Percentiles rank a stretch among this genome's conserved stretches.
These are phyloP conservation scores for Madurella mycetomatis DNA, from an alignment of 2,329 filamentous ascomycete species.

Conservation along the genomic window DNA sequence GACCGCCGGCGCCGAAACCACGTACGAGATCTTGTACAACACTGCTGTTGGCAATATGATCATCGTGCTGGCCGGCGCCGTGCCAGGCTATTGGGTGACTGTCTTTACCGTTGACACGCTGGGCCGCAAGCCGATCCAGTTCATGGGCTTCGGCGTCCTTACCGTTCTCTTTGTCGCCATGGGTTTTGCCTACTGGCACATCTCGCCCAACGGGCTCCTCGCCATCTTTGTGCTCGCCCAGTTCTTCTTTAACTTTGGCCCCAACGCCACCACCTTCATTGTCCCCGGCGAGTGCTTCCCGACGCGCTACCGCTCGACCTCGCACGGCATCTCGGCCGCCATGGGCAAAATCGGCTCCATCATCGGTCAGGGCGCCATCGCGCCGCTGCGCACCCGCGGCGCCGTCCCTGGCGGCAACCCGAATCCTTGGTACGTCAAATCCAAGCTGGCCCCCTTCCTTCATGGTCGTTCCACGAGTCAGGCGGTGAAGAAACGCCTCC, in stretches of 20 bases:
- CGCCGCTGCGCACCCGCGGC: constrained; percentile 47
- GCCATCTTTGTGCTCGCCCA: constrained; percentile 54
- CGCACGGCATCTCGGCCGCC: constrained; percentile 54
- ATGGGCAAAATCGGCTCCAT: constrained; percentile 53
- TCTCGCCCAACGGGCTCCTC: constrained; percentile 49
- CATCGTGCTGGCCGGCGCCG: constrained; percentile 71
- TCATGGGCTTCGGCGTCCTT: constrained; percentile 57
- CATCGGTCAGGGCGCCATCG: constrained; percentile 55
- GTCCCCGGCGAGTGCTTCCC: constrained; percentile 55
- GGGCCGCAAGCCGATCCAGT: constrained; percentile 73
- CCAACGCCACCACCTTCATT: constrained; percentile 55
- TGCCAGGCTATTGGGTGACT: constrained; percentile 79
- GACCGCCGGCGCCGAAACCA: constrained; percentile 44
- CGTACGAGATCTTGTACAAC: constrained; percentile 68
- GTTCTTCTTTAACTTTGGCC: constrained; percentile 58
- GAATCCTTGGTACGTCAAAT: constrained; percentile 45
- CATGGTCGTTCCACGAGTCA: too few relatives aligned
- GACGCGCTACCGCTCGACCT: constrained; percentile 53
- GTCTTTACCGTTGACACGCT: constrained; percentile 65
- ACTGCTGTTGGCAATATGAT: constrained; percentile 76
- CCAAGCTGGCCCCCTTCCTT: too few relatives aligned
- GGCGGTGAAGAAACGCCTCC: too few relatives aligned
- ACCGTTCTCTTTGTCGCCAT: constrained; percentile 59
- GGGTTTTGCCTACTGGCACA: constrained; percentile 56
- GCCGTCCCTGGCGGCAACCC: constrained; percentile 36